A percentile compares a stretch with the other conserved stretches of the same genome.
phyloP scores from a whole-genome alignment of 495 filamentous ascomycete genomes.

The Trichoderma gamsii region DNA sequence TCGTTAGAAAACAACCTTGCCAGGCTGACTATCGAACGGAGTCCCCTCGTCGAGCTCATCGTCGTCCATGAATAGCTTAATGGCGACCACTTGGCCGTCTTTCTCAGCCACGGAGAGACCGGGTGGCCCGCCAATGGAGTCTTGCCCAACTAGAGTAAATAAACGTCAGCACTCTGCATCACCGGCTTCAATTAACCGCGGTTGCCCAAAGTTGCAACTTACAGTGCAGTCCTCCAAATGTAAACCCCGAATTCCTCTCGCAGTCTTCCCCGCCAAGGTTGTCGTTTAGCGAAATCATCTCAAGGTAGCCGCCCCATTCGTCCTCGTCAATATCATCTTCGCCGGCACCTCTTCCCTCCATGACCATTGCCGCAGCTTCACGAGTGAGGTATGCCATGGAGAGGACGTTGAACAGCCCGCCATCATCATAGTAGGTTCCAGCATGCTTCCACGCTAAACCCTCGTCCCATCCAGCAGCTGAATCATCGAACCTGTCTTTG shows the following conservation, averaged over 20 bases:
- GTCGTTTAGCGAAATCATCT: neutral
- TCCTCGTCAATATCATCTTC: neutral
- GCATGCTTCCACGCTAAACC: neutral
- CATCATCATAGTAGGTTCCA: conserved; percentile 3
- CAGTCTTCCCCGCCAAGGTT: neutral
- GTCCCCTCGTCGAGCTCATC: neutral
- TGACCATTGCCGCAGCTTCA: neutral
- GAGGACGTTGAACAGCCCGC: conserved; percentile 4
- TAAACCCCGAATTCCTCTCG: neutral
- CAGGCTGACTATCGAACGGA: neutral
- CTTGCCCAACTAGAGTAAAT: neutral
- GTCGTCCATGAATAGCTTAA: neutral
- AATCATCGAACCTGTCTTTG: neutral
- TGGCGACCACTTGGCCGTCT: neutral
- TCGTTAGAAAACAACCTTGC: neutral
- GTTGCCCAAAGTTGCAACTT: too few species aligned
- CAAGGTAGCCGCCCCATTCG: neutral
- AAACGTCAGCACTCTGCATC: neutral
- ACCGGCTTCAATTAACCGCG: too few species aligned
- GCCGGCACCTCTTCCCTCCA: neutral
- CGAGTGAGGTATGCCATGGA: conserved; percentile 1
- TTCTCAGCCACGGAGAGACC: neutral
- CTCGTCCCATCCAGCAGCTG: neutral
- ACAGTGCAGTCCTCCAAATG: conserved; percentile 1
- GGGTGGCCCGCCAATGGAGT: neutral